phyloP scores from a whole-genome alignment of 257 asterid species.

The Nicotiana tomentosiformis region DNA sequence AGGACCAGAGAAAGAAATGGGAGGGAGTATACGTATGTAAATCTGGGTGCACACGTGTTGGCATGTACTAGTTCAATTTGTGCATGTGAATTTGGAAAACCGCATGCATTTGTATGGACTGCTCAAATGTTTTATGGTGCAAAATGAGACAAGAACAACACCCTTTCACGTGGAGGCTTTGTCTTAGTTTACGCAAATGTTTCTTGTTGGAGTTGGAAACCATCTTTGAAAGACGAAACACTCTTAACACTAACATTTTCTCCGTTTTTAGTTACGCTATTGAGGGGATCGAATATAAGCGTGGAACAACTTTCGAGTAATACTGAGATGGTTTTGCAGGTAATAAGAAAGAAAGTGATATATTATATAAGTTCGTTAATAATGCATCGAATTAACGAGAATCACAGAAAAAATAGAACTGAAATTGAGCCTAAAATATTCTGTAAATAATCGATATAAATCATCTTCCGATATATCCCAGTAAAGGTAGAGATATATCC shows the following conservation, averaged over 20 bases:
- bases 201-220: not conserved
- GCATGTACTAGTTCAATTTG: not conserved
- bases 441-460: not conserved
- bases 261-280: not conserved
- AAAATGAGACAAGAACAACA: not conserved
- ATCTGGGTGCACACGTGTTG: slow-evolving; percentile 10
- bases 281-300: not conserved
- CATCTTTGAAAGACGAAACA: not conserved
- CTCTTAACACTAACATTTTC: not conserved
- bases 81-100: slow-evolving; percentile 14
- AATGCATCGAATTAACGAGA: not conserved
- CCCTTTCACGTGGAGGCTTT: slow-evolving; percentile 4
- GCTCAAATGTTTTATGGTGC: not conserved
- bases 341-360: not conserved
- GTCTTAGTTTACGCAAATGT: slow-evolving; percentile 1
- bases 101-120: slow-evolving; percentile 9
- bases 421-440: not conserved
- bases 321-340: not conserved
- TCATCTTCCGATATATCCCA: not conserved
- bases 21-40: not conserved
- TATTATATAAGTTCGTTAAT: not conserved
- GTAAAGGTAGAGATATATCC: not conserved
- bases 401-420: not conserved
- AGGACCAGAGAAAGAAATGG: no score
- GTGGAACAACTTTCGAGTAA: not conserved